Conservation (phyloP, 257 asterid genomes). For the Jaltomata sinuosa region DNA sequence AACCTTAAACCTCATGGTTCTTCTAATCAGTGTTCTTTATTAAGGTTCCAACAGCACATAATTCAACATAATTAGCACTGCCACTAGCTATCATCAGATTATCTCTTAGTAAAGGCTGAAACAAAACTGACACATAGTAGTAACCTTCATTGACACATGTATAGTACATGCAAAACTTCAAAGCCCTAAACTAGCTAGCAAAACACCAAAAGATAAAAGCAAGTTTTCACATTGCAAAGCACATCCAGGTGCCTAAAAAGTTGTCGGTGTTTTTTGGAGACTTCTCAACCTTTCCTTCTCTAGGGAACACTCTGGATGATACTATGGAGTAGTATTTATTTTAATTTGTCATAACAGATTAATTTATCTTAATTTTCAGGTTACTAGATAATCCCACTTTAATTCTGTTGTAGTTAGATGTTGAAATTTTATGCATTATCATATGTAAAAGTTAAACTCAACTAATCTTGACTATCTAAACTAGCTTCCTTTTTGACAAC, state of each 20-base stretch:
- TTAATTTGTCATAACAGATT: no score
- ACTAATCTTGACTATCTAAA: no score
- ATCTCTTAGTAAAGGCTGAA: no score
- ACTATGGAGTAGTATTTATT: no score
- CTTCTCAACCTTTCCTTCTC: neutral
- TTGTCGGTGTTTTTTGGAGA: neutral
- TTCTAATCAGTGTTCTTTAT: neutral
- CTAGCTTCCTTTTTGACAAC: neutral
- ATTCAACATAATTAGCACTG: no score
- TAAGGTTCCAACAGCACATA: neutral
- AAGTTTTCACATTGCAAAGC: neutral
- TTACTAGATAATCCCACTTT: neutral
- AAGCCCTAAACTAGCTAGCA: neutral
- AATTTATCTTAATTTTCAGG: no score
- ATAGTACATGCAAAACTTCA: neutral
- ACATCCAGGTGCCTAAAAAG: neutral
- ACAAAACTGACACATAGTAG: no score
- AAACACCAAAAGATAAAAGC: neutral
- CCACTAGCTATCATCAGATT: neutral
- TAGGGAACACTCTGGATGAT: no score
- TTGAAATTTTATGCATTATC: neutral
- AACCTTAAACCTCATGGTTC: no score
- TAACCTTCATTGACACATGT: neutral
- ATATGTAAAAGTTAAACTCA: no score
- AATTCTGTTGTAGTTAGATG: neutral